Base-by-base conservation (phyloP, 495 filamentous ascomycete species). In the Penicillium argentinense region DNA sequence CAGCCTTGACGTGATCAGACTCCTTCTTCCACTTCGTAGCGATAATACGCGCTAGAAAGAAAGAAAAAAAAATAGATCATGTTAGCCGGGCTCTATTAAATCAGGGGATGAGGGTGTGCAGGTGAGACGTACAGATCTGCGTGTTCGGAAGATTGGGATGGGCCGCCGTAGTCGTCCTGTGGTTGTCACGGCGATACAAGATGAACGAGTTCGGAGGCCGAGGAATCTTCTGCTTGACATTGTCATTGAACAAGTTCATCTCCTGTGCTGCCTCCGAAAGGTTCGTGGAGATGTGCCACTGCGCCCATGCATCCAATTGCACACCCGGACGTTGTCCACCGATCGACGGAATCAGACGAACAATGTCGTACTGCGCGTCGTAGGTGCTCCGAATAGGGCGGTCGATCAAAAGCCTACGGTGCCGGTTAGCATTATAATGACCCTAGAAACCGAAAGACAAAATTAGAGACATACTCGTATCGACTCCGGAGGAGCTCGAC, bases 121-220 rank as follows among this genome's bases (percentile, higher is more conserved):
- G 13, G 11, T 27, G 27, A 4, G n/a, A 69, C 73, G 65, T 62
- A 79, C 74, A 77, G 19, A 77, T 74, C 9, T 75, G 53, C 33
- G 68, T 73, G 44, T 71, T 77, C 6, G 64, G 66, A 6, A 72
- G 42, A 9, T 58, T 57, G 16, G 71, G 73, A 24, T 75, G 59
- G 16, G 54, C 42, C n/a, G 45, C 59, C 36, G 67, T 68, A 25
- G 72, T 39, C 9, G 29, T 27, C 5, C 59, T 53, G 44, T 75
- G 72, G 30, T 71, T 51, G 30, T 65, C 47, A 41, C 73, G 60
- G 11, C 75, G 68, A 40, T 72, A 78, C 26, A 76, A 50, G 39
- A 76, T 76, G 39, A 68, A 76, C 2, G 62, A 62, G 53, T 78
- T 78, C 6, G 60, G 59, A 13, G 74, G 73, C 5, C 67, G 66